These are phyloP conservation scores for Fraxinus albicans DNA, from an alignment of 305 asterid species.

Conservation along the genomic window DNA sequence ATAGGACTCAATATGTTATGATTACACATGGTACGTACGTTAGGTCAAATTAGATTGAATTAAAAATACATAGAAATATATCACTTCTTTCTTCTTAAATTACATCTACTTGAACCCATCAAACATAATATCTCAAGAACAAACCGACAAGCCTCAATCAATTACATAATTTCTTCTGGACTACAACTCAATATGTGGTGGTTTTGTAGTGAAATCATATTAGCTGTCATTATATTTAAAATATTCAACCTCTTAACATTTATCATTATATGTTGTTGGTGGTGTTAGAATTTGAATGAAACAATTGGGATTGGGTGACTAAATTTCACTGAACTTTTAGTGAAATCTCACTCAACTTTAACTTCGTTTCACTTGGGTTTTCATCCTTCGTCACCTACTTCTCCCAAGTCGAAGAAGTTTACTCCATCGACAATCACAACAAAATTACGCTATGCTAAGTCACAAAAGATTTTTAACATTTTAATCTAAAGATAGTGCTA, in stretches of 20 bases:
- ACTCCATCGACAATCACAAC: not conserved
- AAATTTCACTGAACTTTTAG: not conserved
- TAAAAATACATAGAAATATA: too few species aligned
- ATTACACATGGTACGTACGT: too few species aligned
- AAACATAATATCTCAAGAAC: not conserved
- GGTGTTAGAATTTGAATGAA: not conserved
- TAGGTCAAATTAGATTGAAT: too few species aligned
- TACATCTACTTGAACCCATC: not conserved
- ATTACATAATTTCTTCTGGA: not conserved
- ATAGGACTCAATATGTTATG: too few species aligned
- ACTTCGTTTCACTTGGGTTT: too few species aligned
- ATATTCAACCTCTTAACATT: not conserved
- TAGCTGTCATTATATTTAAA: not conserved
- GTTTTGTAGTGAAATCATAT: not conserved
- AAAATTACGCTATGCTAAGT: too few species aligned
- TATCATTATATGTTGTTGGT: not conserved
- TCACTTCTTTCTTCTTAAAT: not conserved
- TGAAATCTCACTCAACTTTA: too few species aligned
- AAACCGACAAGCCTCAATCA: not conserved
- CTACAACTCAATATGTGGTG: not conserved
- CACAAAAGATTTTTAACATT: too few species aligned
- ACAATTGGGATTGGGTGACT: not conserved
- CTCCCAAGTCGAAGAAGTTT: not conserved
- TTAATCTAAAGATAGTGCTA: too few species aligned
- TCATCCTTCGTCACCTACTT: not conserved